These are phyloP conservation scores for Hibiscus tridactylites DNA, from an alignment of 345 rosid genomes.

Conservation along the genomic window DNA sequence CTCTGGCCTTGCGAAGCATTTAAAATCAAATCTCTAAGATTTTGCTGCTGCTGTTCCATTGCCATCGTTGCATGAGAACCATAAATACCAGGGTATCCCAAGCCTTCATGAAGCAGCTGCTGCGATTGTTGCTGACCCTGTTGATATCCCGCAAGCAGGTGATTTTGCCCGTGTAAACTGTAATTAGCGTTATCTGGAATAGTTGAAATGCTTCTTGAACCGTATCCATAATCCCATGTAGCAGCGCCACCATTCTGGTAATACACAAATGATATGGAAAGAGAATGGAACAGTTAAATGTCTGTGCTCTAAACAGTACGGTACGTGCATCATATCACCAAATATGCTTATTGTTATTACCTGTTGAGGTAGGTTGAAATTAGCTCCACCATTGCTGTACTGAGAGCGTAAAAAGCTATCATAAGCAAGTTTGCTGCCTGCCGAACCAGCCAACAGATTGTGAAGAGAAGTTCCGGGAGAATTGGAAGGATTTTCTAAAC, in stretches of 20 bases:
- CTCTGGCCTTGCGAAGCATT: constrained; percentile 11
- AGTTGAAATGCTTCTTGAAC: constrained; percentile 16
- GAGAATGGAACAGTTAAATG: background rate
- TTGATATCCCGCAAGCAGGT: constrained; percentile 17
- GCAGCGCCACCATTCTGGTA: constrained; percentile 21
- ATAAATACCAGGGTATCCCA: constrained; percentile 5
- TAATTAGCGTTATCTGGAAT: constrained; percentile 9
- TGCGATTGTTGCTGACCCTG: constrained; percentile 22
- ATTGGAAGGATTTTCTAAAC: constrained; percentile 16
- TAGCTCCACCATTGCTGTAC: constrained; percentile 16
- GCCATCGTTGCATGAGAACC: constrained; percentile 14
- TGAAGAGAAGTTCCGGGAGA: constrained; percentile 18
- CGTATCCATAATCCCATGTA: constrained; percentile 20
- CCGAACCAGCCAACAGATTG: constrained; percentile 6
- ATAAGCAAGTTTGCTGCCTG: constrained; percentile 16
- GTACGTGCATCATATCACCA: background rate
- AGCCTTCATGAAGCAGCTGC: constrained; percentile 19
- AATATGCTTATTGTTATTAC: constrained; percentile 14
- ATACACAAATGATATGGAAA: constrained; percentile 2
- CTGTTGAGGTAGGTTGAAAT: constrained; percentile 18
- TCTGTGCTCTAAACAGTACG: background rate
- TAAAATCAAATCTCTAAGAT: constrained; percentile 7
- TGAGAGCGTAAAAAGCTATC: constrained; percentile 14
- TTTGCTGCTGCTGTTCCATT: constrained; percentile 17
- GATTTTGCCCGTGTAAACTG: constrained; percentile 18